These are phyloP conservation scores for Citrullus colocynthis DNA, from an alignment of 306 rosid genomes.

Conservation along the genomic window DNA sequence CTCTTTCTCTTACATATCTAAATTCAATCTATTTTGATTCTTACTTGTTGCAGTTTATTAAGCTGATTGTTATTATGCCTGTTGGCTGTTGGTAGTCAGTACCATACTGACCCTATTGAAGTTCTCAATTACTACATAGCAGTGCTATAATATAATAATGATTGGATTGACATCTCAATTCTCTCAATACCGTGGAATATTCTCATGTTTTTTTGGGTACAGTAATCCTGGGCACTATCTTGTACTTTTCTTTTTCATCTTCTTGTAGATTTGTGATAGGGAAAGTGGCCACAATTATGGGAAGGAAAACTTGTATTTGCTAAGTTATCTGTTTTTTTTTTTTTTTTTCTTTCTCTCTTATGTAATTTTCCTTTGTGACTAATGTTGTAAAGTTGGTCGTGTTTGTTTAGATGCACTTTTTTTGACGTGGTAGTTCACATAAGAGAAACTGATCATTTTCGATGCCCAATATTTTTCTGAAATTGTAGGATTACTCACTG, in stretches of 20 bases:
- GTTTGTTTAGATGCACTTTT: not conserved
- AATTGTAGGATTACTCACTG: slow-evolving; percentile 45
- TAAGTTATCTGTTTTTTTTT: not conserved
- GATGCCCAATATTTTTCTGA: not conserved
- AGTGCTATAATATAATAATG: not conserved
- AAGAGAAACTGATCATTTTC: not conserved
- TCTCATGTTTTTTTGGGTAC: not conserved
- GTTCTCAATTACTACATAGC: not conserved
- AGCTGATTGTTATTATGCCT: not conserved
- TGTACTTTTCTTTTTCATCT: no score
- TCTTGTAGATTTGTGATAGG: not conserved
- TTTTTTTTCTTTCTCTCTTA: not conserved
- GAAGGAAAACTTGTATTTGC: not conserved
- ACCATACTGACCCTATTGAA: no score
- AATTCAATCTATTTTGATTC: not conserved
- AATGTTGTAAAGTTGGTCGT: not conserved
- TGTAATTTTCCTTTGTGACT: not conserved
- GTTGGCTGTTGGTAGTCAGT: no score
- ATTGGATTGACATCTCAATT: not conserved
- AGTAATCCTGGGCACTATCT: not conserved
- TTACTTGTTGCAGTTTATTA: not conserved
- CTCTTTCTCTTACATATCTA: not conserved
- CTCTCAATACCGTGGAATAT: not conserved
- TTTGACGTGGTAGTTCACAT: not conserved
- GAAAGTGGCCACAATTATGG: not conserved